Evolutionary conservation across 345 rosid genomes (phyloP).

Genomic region (Acer negundo): DNA sequence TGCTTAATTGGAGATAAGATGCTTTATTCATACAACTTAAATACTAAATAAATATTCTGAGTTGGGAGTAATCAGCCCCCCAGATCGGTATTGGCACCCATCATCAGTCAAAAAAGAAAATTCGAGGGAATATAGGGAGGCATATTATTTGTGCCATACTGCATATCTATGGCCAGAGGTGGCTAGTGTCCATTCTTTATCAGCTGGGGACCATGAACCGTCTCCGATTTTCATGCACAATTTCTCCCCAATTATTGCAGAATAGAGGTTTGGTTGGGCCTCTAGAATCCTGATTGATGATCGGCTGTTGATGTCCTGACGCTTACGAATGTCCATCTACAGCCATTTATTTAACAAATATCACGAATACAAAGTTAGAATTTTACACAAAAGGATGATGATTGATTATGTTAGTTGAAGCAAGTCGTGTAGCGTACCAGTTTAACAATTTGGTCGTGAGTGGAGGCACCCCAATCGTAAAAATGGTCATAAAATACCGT

Average conservation of each 20-base stretch:
- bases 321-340: conserved; percentile 67
- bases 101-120: neutral
- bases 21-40: too few species aligned
- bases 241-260: conserved; percentile 77
- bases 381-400: neutral
- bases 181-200: conserved; percentile 72
- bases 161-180: conserved; percentile 76
- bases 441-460: conserved; percentile 74
- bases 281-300: conserved; percentile 59
- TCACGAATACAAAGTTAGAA: neutral
- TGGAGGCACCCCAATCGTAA: conserved; percentile 69
- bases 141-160: conserved; percentile 68
- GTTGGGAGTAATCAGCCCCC: neutral
- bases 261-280: conserved; percentile 68
- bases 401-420: conserved; percentile 2
- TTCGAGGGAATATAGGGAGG: neutral
- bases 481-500: conserved; percentile 85
- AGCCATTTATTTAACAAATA: neutral
- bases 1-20: too few species aligned
- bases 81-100: conserved; percentile 3
- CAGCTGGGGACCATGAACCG: conserved; percentile 89
- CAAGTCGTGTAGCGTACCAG: conserved; percentile 39
- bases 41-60: neutral
- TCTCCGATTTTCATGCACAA: conserved; percentile 86
- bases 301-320: conserved; percentile 65